Evolutionary conservation across 2,329 filamentous ascomycete species (phyloP).

Genomic region (Colletotrichum horii): DNA sequence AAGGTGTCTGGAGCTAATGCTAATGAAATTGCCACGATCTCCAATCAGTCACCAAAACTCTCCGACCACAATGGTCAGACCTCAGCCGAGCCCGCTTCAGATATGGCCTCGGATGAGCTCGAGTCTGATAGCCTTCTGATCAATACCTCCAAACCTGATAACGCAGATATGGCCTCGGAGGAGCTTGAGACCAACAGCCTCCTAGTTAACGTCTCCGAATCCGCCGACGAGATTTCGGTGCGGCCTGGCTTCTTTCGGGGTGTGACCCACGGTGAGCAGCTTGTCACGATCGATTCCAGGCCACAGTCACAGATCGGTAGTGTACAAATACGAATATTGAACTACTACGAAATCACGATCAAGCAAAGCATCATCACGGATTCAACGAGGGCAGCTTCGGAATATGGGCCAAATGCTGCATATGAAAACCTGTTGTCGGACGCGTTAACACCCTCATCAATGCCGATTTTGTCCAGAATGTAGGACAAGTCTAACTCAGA

Average conservation of each 20-base stretch:
- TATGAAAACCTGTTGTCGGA: not conserved
- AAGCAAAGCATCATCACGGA: not conserved
- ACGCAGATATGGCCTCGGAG: not conserved
- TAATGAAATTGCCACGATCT: not conserved
- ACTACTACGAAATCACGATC: not conserved
- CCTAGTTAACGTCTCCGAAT: not conserved
- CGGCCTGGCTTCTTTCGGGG: not conserved
- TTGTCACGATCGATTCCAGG: not conserved
- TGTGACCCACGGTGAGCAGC: not conserved
- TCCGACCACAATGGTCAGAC: not conserved
- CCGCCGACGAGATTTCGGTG: not conserved
- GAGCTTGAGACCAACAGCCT: not conserved
- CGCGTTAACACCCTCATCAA: not conserved
- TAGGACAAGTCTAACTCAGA: not conserved
- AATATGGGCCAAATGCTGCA: not conserved
- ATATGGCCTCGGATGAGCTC: too few relatives aligned
- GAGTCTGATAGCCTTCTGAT: too few relatives aligned
- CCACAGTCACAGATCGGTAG: not conserved
- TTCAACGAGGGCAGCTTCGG: not conserved
- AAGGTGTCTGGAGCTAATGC: not conserved
- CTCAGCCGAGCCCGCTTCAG: too few relatives aligned
- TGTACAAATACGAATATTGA: not conserved
- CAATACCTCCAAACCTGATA: too few relatives aligned
- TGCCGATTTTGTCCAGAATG: too few relatives aligned
- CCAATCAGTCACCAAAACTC: not conserved